Conservation (phyloP, 306 rosid species). For the Prunus salicina region DNA sequence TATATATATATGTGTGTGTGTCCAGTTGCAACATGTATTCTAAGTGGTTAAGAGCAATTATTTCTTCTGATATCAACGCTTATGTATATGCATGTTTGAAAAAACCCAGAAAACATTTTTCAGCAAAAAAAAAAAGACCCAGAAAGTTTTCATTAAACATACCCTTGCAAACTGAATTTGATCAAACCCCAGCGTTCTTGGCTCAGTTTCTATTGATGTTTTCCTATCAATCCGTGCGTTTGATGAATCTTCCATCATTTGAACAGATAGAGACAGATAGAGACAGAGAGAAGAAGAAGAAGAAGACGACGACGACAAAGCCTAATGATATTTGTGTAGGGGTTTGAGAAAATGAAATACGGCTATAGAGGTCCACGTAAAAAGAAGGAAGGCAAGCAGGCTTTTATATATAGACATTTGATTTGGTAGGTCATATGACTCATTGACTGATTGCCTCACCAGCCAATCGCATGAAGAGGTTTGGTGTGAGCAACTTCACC, state of each 20-base stretch:
- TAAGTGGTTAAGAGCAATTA: no score
- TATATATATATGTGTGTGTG: no score
- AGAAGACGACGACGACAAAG: neutral
- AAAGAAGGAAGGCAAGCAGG: neutral
- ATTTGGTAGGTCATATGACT: neutral
- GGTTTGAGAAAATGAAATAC: neutral
- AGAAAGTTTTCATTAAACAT: neutral
- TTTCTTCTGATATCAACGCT: no score
- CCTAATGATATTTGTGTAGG: neutral
- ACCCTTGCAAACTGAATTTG: slow-evolving; percentile 66
- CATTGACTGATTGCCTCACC: neutral
- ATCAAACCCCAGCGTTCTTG: slow-evolving; percentile 47
- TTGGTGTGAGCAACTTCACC: neutral
- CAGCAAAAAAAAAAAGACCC: no score
- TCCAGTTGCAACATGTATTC: no score
- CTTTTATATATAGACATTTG: neutral
- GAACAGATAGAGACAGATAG: neutral
- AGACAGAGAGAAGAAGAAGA: no score
- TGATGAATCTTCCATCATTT: neutral
- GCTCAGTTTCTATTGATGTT: slow-evolving; percentile 69
- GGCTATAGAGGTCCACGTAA: neutral
- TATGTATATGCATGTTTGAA: neutral
- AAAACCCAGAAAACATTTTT: neutral
- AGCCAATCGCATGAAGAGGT: neutral
- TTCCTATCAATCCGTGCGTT: slow-evolving; percentile 34